phyloP scores from a whole-genome alignment of 129 eudicot genomes.

The Artemisia argyi region DNA sequence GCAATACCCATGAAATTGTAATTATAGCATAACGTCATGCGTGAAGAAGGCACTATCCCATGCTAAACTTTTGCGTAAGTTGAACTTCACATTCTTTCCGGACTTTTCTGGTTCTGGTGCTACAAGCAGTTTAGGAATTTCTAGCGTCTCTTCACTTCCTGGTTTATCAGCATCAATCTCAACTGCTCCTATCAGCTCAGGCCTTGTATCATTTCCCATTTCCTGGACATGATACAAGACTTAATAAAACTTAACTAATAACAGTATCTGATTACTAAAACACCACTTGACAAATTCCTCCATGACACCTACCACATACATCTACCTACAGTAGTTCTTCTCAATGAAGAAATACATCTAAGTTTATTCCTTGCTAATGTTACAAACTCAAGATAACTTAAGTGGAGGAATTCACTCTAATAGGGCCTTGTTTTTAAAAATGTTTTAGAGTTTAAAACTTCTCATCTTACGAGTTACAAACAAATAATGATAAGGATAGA shows the following conservation, averaged over 20 bases:
- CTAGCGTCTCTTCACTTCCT: slow-evolving; percentile 24
- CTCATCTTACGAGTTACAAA: too few relatives aligned
- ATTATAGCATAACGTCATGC: slow-evolving; percentile 54
- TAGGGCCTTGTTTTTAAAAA: too few relatives aligned
- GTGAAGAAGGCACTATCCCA: slow-evolving; percentile 98
- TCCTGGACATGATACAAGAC: slow-evolving; percentile 24
- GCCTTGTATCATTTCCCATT: slow-evolving; percentile 18
- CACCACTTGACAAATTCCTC: not conserved
- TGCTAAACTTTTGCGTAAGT: slow-evolving; percentile 96
- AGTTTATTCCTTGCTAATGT: not conserved
- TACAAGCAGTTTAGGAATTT: slow-evolving; percentile 44
- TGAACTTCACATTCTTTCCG: slow-evolving; percentile 49
- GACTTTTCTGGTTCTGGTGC: slow-evolving; percentile 44
- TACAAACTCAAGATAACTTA: not conserved
- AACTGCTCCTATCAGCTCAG: slow-evolving; percentile 28
- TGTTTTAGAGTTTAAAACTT: too few relatives aligned
- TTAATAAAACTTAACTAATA: not conserved
- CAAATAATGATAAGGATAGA: not conserved
- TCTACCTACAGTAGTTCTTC: not conserved
- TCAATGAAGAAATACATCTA: not conserved
- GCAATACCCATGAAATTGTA: too few relatives aligned
- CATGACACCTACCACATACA: too few relatives aligned
- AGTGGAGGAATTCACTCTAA: too few relatives aligned
- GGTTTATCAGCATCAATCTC: slow-evolving; percentile 25
- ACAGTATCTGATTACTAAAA: not conserved